Percentiles rank a stretch among this genome's conserved stretches.
Evolutionary conservation across 169 alveolate species (phyloP).

Genomic region (Theileria orientalis): DNA sequence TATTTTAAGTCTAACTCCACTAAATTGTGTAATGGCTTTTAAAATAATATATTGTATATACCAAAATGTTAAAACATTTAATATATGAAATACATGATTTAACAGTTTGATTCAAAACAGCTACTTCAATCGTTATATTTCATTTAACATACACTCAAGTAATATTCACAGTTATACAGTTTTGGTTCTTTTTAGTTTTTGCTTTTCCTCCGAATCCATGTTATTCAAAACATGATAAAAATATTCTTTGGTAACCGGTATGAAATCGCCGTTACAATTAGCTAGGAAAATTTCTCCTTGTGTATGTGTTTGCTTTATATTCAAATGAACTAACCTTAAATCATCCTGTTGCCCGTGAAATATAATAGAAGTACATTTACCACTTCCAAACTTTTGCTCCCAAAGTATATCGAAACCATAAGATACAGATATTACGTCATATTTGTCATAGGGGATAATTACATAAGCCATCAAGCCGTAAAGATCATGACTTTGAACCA

Average conservation of each 20-base stretch:
- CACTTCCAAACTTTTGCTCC: neutral
- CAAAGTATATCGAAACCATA: neutral
- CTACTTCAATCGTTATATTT: neutral
- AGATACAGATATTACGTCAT: neutral
- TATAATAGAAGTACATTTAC: neutral
- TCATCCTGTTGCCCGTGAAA: neutral
- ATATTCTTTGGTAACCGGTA: neutral
- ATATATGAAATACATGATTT: no score
- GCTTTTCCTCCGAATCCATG: neutral
- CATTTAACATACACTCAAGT: neutral
- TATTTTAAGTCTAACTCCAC: no score
- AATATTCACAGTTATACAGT: no score
- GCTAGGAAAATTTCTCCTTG: neutral
- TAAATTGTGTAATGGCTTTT: no score
- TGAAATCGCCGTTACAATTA: neutral
- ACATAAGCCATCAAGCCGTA: neutral
- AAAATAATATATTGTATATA: no score
- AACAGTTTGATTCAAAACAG: neutral
- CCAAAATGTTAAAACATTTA: no score
- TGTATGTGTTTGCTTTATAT: neutral
- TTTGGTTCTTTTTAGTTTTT: no score
- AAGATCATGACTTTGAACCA: neutral
- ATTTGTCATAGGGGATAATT: neutral
- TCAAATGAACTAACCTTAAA: neutral
- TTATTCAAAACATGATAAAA: neutral